These are phyloP conservation scores for Teunomyces aglyptinius DNA, from an alignment of 805 yeast species.

Conservation along the genomic window DNA sequence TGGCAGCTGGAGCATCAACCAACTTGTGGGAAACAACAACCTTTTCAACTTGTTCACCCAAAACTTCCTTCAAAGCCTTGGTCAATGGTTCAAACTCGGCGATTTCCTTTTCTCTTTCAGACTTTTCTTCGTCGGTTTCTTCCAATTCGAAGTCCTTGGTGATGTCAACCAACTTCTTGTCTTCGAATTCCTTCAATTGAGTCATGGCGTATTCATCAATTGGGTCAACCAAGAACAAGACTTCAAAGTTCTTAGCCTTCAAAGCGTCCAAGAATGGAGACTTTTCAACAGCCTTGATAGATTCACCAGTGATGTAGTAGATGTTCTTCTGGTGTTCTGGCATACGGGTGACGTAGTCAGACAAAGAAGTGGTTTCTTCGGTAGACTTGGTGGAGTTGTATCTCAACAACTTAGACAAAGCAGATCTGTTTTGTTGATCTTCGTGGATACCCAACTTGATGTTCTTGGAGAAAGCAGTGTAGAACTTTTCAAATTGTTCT, in stretches of 20 bases:
- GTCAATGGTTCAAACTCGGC: constrained; percentile 92
- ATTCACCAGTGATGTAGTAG: constrained; percentile 99
- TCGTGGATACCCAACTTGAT: constrained; percentile 98
- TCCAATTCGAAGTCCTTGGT: constrained; percentile 98
- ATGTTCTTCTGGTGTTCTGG: constrained; percentile 99
- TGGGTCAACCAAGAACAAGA: constrained; percentile 96
- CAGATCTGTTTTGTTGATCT: constrained; percentile 95
- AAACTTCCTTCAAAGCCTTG: constrained; percentile 91
- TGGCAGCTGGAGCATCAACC: constrained; percentile 99
- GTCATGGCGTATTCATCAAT: constrained; percentile 99
- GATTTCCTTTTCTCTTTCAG: constrained; percentile 86
- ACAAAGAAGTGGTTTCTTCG: constrained; percentile 90
- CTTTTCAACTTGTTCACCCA: constrained; percentile 99
- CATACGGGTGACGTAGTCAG: constrained; percentile 99
- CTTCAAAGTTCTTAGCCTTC: constrained; percentile 98
- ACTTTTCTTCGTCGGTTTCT: constrained; percentile 98
- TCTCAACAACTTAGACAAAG: constrained; percentile 94
- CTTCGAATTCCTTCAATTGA: constrained; percentile 98
- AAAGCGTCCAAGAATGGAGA: constrained; percentile 99
- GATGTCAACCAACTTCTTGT: constrained; percentile 97
- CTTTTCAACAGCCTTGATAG: constrained; percentile 94
- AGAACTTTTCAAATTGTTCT: constrained; percentile 98
- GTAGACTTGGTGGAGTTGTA: constrained; percentile 93
- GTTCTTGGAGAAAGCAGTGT: constrained; percentile 97
- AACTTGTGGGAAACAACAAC: constrained; percentile 97